phyloP scores from a whole-genome alignment of 345 rosid genomes.

The Gossypium thurberi region DNA sequence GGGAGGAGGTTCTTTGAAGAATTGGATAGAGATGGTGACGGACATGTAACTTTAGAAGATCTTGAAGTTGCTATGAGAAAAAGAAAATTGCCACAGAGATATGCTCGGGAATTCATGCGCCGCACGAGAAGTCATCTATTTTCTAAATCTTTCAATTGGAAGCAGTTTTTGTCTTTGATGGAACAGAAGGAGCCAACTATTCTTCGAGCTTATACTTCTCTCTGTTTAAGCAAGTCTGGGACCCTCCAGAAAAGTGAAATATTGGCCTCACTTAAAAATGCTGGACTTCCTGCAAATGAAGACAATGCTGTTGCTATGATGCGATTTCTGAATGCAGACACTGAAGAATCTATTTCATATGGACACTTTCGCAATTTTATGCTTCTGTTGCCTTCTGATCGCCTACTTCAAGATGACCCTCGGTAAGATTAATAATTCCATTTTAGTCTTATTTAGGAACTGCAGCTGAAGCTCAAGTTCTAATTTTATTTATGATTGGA shows the following conservation, averaged over 20 bases:
- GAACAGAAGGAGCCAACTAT: constrained; percentile 97
- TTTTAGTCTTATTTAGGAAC: constrained; percentile 1
- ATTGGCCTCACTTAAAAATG: constrained; percentile 75
- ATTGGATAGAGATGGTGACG: constrained; percentile 96
- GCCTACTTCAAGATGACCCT: constrained; percentile 84
- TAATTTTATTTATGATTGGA: neutral
- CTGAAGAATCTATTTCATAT: constrained; percentile 90
- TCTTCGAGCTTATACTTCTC: constrained; percentile 95
- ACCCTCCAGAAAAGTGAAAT: constrained; percentile 96
- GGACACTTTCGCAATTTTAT: constrained; percentile 96
- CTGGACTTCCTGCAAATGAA: constrained; percentile 98
- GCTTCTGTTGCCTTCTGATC: constrained; percentile 90
- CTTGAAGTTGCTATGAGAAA: constrained; percentile 92
- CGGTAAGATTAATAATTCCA: constrained; percentile 44
- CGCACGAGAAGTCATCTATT: constrained; percentile 84
- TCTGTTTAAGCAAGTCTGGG: constrained; percentile 90
- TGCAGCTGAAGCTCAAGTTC: neutral
- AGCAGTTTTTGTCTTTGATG: constrained; percentile 94
- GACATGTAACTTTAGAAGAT: constrained; percentile 87
- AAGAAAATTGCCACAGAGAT: constrained; percentile 78
- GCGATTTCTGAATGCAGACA: constrained; percentile 88
- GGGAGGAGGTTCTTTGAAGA: constrained; percentile 98
- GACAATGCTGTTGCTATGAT: constrained; percentile 97
- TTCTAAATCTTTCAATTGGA: constrained; percentile 95
- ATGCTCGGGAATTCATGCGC: constrained; percentile 84